phyloP scores from a whole-genome alignment of 768 basidiomycete genomes.

The Crassisporium funariophilum region DNA sequence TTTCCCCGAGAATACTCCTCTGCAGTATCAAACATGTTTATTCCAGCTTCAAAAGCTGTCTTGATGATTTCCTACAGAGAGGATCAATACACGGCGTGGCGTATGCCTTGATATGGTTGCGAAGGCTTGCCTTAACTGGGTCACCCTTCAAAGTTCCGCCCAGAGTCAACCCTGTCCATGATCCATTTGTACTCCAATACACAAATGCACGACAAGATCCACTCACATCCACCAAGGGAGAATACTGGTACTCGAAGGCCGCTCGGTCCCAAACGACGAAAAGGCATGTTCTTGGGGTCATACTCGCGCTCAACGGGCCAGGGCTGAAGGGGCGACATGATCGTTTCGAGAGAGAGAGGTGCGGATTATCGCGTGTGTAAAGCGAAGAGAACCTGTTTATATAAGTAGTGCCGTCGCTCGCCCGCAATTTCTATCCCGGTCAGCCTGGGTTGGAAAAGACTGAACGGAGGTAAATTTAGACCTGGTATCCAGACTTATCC shows the following conservation, averaged over 20 bases:
- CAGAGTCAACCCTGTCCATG: constrained; percentile 52
- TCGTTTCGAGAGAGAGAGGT: no score
- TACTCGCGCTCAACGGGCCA: constrained; percentile 37
- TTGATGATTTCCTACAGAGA: constrained; percentile 76
- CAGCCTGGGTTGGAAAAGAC: no score
- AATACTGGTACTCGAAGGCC: constrained; percentile 69
- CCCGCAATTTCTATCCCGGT: no score
- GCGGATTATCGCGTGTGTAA: no score
- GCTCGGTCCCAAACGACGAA: constrained; percentile 59
- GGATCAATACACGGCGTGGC: no score
- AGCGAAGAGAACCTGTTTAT: no score
- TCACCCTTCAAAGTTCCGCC: constrained; percentile 65
- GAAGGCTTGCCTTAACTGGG: constrained; percentile 55
- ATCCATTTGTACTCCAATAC: no score
- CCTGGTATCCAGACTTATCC: no score
- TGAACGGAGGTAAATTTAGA: no score
- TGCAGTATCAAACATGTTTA: constrained; percentile 73
- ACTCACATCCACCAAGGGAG: constrained; percentile 66
- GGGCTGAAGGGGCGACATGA: constrained; percentile 21
- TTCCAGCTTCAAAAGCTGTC: constrained; percentile 69
- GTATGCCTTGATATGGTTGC: no score
- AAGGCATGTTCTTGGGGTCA: constrained; percentile 58
- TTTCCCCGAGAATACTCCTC: constrained; percentile 63
- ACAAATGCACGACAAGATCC: not conserved
- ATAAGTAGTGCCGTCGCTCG: no score